Conservation (phyloP, 805 yeast genomes). For the Starmerella stellata region DNA sequence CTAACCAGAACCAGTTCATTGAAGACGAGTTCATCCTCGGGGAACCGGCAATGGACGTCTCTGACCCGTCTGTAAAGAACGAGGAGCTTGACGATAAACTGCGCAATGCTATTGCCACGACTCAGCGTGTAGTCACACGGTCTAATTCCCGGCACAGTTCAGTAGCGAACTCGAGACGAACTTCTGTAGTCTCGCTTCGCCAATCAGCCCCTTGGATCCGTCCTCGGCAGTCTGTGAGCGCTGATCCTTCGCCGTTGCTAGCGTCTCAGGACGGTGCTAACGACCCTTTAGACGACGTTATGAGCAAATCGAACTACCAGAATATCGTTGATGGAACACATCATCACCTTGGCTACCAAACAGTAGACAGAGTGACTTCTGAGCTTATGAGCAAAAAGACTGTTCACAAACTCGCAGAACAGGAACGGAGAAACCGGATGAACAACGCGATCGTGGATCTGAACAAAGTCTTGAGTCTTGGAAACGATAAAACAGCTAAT, state of each 20-base stretch:
- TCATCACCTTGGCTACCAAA: conserved; percentile 25
- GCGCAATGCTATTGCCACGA: conserved; percentile 11
- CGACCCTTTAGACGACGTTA: conserved; percentile 17
- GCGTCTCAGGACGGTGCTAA: conserved; percentile 2
- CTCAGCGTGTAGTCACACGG: conserved; percentile 5
- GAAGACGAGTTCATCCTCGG: conserved; percentile 14
- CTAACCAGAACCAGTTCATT: not conserved
- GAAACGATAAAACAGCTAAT: conserved; percentile 10
- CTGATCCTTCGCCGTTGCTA: conserved; percentile 6
- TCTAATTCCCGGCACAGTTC: not conserved
- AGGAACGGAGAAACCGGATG: conserved; percentile 85
- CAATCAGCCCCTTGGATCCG: conserved; percentile 13
- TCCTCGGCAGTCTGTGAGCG: conserved; percentile 4
- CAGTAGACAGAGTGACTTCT: conserved; percentile 26
- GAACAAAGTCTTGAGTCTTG: conserved; percentile 41
- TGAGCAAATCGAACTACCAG: conserved; percentile 29
- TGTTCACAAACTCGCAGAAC: conserved; percentile 84
- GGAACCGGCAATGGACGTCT: conserved; percentile 9
- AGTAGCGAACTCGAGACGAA: conserved; percentile 6
- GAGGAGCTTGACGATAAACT: conserved; percentile 12
- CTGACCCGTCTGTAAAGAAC: not conserved
- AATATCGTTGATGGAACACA: conserved; percentile 29
- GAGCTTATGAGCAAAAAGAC: conserved; percentile 37
- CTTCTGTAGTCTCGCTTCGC: conserved; percentile 7
- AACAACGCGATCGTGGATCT: conserved; percentile 69